Base-by-base conservation (phyloP, 495 filamentous ascomycete species). In the Acidomyces sp. region DNA sequence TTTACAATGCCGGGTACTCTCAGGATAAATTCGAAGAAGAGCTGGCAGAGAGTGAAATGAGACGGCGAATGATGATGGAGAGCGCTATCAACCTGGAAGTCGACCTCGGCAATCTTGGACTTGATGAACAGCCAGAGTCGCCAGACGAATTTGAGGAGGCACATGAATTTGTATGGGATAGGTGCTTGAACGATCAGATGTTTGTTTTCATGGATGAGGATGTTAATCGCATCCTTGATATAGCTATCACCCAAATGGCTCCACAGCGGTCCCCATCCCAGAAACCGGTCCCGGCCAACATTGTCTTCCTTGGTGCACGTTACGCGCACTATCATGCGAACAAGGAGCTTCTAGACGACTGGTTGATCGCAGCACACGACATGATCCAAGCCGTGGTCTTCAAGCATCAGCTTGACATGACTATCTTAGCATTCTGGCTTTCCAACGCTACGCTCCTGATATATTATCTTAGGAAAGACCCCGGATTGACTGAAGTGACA, bases 31-130 rank as follows among this genome's bases (percentile, higher is more conserved):
- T 97, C 51, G 92, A 97, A 57, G 85, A 97, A 53, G 90, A 96
- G 51, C 76, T 96, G 70, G 87, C 88, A 4, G 90, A 97, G 60
- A 96, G 85, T 47, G 90, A 96, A 60, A 74, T 93, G 72, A 82
- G 85, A 51, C 70, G 88, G 40, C 77, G 90, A 15, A 95, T 99
- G 88, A 96, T 96, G 90, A 95, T 96, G 79, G 92, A 99, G 59
- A 99, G 90, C 56, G 87, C 92, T 9, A 79, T 92, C 41, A 94
- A 99, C 56, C 67, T 99, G 22, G 90, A 99, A 59, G 90, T 99
- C 21, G 90, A 99, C 55, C 60, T 99, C 32, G 90, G 90, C 3
- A 96, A 90, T 56, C 70, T 99, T 41, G 92, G 92, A 25, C 73
- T 99, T 48, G 90, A 99, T 54, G 90, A 99, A 59, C 81, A 88